A percentile compares a stretch with the other conserved stretches of the same genome.
Conservation (phyloP, 257 asterid genomes). For the Solanum lignicaule region DNA sequence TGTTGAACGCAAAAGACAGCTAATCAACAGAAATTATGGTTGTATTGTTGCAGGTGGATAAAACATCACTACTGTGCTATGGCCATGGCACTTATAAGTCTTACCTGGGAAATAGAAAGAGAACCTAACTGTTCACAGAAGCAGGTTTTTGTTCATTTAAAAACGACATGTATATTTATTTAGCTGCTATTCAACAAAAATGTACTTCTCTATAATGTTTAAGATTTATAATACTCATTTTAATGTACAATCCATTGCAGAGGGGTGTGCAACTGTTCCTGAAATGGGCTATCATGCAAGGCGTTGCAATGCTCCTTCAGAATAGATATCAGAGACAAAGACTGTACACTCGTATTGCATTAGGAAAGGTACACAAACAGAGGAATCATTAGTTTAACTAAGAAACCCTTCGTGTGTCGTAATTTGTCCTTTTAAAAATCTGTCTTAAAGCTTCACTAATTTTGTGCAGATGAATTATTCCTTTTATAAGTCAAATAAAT, state of each 20-base stretch:
- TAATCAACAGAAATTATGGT: background rate
- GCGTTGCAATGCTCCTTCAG: conserved; percentile 90
- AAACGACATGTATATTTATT: background rate
- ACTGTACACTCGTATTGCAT: conserved; percentile 90
- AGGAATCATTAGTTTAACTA: background rate
- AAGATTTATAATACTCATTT: background rate
- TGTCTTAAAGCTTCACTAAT: background rate
- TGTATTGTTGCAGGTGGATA: conserved; percentile 74
- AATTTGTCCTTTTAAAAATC: background rate
- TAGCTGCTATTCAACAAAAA: background rate
- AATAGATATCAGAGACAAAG: conserved; percentile 92
- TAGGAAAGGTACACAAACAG: conserved; percentile 63
- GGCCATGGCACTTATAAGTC: conserved; percentile 98
- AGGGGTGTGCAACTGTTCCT: conserved; percentile 67
- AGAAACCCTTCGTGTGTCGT: background rate
- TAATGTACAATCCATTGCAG: conserved; percentile 33
- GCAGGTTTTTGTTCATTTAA: conserved; percentile 32
- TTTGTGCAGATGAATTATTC: background rate
- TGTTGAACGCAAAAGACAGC: background rate
- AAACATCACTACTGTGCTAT: conserved; percentile 85
- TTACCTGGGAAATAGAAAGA: conserved; percentile 91
- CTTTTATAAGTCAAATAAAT: background rate
- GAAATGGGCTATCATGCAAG: conserved; percentile 97
- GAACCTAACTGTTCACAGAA: conserved; percentile 83
- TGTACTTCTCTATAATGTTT: background rate